A percentile compares a stretch with the other conserved stretches of the same genome.
Evolutionary conservation across 495 filamentous ascomycete genomes (phyloP).

Genomic region (Talaromyces proteolyticus): DNA sequence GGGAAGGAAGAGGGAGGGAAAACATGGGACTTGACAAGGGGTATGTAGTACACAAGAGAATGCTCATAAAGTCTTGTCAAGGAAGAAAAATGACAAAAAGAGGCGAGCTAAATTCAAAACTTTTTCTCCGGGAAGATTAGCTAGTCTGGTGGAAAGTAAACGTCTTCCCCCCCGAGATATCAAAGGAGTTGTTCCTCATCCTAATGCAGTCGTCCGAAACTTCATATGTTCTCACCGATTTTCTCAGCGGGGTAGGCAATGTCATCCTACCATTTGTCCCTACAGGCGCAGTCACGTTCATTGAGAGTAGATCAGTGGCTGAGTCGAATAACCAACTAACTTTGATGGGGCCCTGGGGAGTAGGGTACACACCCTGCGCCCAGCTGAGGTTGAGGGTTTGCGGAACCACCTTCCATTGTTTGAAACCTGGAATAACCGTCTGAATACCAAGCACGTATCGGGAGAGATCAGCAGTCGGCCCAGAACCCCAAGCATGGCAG

Average conservation of each 20-base stretch:
- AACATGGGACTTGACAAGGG: no score
- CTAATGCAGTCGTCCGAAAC: background rate
- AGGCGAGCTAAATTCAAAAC: no score
- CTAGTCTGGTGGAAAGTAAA: background rate
- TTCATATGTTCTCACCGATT: background rate
- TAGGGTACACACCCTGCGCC: slow-evolving; percentile 8
- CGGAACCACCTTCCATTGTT: slow-evolving; percentile 7
- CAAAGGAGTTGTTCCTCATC: background rate
- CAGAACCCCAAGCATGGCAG: slow-evolving; percentile 12
- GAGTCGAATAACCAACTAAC: slow-evolving; percentile 1
- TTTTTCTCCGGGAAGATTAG: background rate
- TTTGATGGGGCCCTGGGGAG: slow-evolving; percentile 14
- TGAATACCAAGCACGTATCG: slow-evolving; percentile 10
- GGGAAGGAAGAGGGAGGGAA: no score
- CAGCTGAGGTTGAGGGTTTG: slow-evolving; percentile 10
- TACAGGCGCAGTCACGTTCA: background rate
- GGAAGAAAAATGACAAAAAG: no score
- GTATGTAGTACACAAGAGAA: no score
- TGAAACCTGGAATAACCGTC: slow-evolving; percentile 6
- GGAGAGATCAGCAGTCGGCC: slow-evolving; percentile 11
- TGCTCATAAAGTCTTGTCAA: no score
- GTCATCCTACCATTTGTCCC: background rate
- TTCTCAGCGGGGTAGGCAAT: background rate
- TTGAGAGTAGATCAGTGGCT: background rate
- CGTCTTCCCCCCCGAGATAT: background rate